Conservation (phyloP, 73 alveolate species). For the Paramecium octaurelia region DNA sequence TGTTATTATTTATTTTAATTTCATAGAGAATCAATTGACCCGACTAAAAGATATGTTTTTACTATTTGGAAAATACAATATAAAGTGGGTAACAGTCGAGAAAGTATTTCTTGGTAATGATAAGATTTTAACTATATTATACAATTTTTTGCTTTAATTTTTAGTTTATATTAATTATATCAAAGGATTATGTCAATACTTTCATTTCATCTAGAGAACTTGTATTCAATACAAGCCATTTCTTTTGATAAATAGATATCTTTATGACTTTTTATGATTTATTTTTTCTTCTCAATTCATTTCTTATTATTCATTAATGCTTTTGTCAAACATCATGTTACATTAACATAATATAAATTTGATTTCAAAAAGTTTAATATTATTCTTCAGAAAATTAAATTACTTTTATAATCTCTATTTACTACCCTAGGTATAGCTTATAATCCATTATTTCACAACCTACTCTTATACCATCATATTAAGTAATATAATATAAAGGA, state of each 20-base stretch:
- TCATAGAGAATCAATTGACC: constrained; percentile 17
- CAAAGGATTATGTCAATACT: no score
- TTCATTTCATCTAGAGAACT: no score
- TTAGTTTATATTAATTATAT: no score
- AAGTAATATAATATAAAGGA: neutral
- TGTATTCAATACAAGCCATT: no score
- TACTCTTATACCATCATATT: no score
- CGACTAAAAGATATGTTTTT: constrained; percentile 7
- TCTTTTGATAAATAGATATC: no score
- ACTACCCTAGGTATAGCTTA: constrained; percentile 34
- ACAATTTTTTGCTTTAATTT: neutral
- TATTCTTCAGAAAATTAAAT: constrained; percentile 1
- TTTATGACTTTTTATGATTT: no score
- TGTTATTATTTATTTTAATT: constrained; percentile 28
- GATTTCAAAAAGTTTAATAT: neutral
- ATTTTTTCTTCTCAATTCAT: no score
- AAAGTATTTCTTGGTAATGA: constrained; percentile 19
- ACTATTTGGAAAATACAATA: constrained; percentile 7
- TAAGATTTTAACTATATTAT: neutral
- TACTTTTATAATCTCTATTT: constrained; percentile 32
- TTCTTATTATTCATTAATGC: no score
- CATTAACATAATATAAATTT: neutral
- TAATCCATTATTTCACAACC: constrained; percentile 44
- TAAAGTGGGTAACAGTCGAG: constrained; percentile 10
- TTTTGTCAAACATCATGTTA: constrained; percentile 88